Conservation (phyloP, 805 yeast genomes). For the Ogataea pignaliae region DNA sequence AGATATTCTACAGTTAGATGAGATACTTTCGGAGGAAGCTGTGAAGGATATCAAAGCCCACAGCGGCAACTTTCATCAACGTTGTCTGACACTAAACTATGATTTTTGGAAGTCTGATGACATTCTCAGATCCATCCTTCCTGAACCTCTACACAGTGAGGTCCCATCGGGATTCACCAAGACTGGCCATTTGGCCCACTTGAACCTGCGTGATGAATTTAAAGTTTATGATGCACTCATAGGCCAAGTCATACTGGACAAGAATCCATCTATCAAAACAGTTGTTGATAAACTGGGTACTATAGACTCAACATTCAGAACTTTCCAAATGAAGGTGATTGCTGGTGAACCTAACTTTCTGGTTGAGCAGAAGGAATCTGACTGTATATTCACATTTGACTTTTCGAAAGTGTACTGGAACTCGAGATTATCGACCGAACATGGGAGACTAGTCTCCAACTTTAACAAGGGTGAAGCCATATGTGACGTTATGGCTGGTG, state of each 20-base stretch:
- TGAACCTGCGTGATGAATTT: slow-evolving; percentile 79
- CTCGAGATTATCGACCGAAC: slow-evolving; percentile 90
- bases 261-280: slow-evolving; percentile 73
- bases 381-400: slow-evolving; percentile 81
- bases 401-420: slow-evolving; percentile 97
- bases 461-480: slow-evolving; percentile 69
- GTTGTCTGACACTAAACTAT: slow-evolving; percentile 58
- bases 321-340: slow-evolving; percentile 88
- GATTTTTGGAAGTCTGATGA: slow-evolving; percentile 89
- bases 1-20: slow-evolving; percentile 32
- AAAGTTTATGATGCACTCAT: slow-evolving; percentile 76
- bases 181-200: slow-evolving; percentile 94
- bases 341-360: slow-evolving; percentile 77
- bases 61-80: slow-evolving; percentile 45
- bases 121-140: slow-evolving; percentile 70
- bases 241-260: slow-evolving; percentile 88
- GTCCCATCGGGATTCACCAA: slow-evolving; percentile 87
- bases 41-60: slow-evolving; percentile 42
- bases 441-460: slow-evolving; percentile 64
- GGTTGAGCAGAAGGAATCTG: slow-evolving; percentile 85
- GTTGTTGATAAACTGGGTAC: slow-evolving; percentile 90
- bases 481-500: slow-evolving; percentile 97
- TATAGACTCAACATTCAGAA: slow-evolving; percentile 83
- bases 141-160: slow-evolving; percentile 63
- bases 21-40: slow-evolving; percentile 39